Evolutionary conservation across 805 yeast species (phyloP).

Genomic region (Suhomyces prunicola): DNA sequence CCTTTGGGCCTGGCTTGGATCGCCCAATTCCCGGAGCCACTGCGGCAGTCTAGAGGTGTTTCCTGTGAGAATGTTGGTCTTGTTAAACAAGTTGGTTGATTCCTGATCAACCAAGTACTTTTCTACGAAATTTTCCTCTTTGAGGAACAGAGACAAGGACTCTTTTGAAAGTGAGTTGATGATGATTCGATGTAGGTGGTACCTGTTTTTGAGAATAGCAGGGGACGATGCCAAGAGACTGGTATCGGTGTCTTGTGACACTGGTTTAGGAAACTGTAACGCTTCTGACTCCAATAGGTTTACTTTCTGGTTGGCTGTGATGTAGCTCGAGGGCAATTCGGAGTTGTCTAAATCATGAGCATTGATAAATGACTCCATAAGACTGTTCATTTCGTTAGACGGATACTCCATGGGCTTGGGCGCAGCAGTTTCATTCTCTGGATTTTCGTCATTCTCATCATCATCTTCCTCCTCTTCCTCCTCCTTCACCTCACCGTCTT

Average conservation of each 20-base stretch:
- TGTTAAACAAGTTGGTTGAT: conserved; percentile 30
- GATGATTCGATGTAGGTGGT: conserved; percentile 23
- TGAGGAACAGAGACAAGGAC: conserved; percentile 18
- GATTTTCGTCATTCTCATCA: not conserved
- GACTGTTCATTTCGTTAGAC: conserved; percentile 6
- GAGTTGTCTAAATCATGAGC: conserved; percentile 23
- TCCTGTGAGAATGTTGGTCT: conserved; percentile 23
- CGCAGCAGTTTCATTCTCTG: not conserved
- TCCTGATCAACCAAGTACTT: conserved; percentile 15
- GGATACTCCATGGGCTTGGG: conserved; percentile 6
- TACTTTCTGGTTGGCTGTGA: conserved; percentile 15
- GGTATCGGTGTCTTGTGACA: conserved; percentile 5
- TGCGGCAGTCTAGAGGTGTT: conserved; percentile 12
- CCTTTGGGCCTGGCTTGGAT: conserved; percentile 12
- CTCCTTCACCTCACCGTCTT: conserved; percentile 6
- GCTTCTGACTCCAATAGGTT: conserved; percentile 14
- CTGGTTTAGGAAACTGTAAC: conserved; percentile 15
- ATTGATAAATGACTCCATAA: conserved; percentile 34
- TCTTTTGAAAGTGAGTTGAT: conserved; percentile 17
- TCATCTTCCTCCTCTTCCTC: conserved; percentile 4
- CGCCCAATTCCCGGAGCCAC: conserved; percentile 18
- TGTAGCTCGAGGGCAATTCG: not conserved
- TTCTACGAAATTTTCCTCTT: conserved; percentile 23
- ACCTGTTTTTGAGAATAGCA: conserved; percentile 24
- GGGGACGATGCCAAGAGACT: conserved; percentile 31